phyloP scores from a whole-genome alignment of 495 filamentous ascomycete species.

The Podospora tetraspora region DNA sequence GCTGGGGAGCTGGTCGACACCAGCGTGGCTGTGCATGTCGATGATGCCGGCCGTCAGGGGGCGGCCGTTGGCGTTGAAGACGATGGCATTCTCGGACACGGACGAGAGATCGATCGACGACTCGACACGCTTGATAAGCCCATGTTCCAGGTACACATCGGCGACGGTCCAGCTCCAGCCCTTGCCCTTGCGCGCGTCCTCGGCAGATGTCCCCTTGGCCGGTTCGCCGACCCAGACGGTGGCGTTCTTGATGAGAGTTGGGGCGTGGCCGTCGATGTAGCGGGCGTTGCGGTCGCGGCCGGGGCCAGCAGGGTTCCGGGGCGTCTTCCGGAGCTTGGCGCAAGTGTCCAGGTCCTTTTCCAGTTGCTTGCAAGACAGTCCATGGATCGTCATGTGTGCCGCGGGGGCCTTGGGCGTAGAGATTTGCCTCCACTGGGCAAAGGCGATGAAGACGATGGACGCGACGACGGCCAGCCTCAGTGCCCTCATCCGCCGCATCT shows the following conservation, averaged over 20 bases:
- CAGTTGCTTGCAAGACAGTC: conserved; percentile 37
- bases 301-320: conserved; percentile 39
- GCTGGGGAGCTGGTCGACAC: conserved; percentile 37
- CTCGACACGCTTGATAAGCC: conserved; percentile 42
- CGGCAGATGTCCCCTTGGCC: conserved; percentile 34
- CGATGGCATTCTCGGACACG: conserved; percentile 31
- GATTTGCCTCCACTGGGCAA: conserved; percentile 45
- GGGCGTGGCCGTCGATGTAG: conserved; percentile 41
- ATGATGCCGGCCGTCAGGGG: conserved; percentile 59
- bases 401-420: conserved; percentile 8
- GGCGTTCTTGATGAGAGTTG: conserved; percentile 49
- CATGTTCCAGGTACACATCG: conserved; percentile 47
- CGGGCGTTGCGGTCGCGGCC: conserved; percentile 46
- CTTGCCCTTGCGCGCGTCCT: conserved; percentile 40
- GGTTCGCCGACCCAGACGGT: conserved; percentile 51
- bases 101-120: conserved; percentile 27
- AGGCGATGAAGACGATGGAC: conserved; percentile 42
- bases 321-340: conserved; percentile 35
- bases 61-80: conserved; percentile 52
- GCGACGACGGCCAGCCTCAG: conserved; percentile 32
- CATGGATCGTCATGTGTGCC: conserved; percentile 17
- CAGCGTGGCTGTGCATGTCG: conserved; percentile 64
- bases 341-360: conserved; percentile 38
- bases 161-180: conserved; percentile 40
- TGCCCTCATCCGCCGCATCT: conserved; percentile 31